These are phyloP conservation scores for Cryptococcus sp. DNA, from an alignment of 1,284 basidiomycete genomes.

Conservation along the genomic window DNA sequence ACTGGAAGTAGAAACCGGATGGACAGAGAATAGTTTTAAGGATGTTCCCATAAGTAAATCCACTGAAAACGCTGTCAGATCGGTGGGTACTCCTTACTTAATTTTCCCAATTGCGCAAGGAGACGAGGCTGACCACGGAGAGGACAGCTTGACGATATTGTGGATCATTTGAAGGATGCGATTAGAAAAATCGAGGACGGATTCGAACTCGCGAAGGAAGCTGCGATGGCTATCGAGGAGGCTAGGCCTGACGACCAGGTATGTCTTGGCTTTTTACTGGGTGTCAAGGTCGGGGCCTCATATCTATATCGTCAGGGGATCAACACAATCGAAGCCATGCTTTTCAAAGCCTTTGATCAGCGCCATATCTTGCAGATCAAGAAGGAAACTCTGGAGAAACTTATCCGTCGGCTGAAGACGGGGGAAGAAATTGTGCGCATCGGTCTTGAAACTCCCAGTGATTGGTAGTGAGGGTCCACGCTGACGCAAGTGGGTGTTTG, in stretches of 20 bases:
- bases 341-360: constrained; percentile 19
- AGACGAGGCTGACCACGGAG: background rate
- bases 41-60: constrained; percentile 13
- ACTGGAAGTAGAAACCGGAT: constrained; percentile 17
- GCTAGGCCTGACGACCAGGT: constrained; percentile 29
- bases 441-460: background rate
- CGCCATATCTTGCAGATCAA: constrained; percentile 18
- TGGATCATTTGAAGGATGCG: constrained; percentile 15
- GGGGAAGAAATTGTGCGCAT: constrained; percentile 60
- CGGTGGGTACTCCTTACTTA: background rate
- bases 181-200: constrained; percentile 20
- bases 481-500: too few relatives aligned
- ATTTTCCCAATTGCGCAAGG: too few relatives aligned
- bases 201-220: constrained; percentile 16
- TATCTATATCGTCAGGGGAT: constrained; percentile 15
- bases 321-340: constrained; percentile 15
- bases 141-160: constrained; percentile 12
- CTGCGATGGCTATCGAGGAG: constrained; percentile 29
- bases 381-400: constrained; percentile 54
- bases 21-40: constrained; percentile 30
- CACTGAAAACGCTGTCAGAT: background rate
- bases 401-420: constrained; percentile 58
- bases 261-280: constrained; percentile 1
- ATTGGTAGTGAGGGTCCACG: too few relatives aligned
- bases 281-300: background rate